Conservation (phyloP, 148 eudicot genomes). For the Silene conica region DNA sequence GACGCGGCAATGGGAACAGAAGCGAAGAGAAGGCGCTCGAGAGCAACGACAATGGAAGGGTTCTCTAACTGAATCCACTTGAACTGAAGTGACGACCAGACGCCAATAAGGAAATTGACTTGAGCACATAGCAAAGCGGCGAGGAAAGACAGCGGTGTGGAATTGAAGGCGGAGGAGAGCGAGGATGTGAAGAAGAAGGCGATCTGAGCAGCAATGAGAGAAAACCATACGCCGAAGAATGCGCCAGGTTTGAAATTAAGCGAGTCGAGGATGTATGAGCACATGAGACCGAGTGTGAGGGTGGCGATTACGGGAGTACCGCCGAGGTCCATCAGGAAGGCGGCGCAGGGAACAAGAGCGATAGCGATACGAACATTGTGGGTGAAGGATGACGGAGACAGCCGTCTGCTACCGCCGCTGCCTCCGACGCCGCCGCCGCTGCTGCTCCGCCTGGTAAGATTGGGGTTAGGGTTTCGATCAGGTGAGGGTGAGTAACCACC, state of each 20-base stretch:
- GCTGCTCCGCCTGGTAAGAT: conserved; percentile 20
- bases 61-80: conserved; percentile 88
- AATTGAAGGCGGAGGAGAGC: conserved; percentile 45
- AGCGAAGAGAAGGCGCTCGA: conserved; percentile 77
- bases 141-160: conserved; percentile 42
- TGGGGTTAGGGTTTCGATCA: conserved; percentile 48
- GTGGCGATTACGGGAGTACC: conserved; percentile 67
- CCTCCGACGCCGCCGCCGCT: not conserved
- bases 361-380: conserved; percentile 67
- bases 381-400: conserved; percentile 43
- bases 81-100: conserved; percentile 94
- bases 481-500: conserved; percentile 42
- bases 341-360: conserved; percentile 69
- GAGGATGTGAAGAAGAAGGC: conserved; percentile 66
- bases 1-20: conserved; percentile 57
- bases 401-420: conserved; percentile 19
- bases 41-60: conserved; percentile 64
- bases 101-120: conserved; percentile 68
- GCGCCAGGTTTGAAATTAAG: conserved; percentile 74
- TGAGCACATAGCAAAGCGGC: conserved; percentile 47
- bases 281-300: conserved; percentile 56
- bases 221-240: conserved; percentile 80
- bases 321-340: conserved; percentile 83
- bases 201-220: conserved; percentile 67
- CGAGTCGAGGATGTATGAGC: conserved; percentile 80